A percentile compares a stretch with the other conserved stretches of the same genome.
Evolutionary conservation across 768 basidiomycete species (phyloP).

Genomic region (Lentinula edodes): DNA sequence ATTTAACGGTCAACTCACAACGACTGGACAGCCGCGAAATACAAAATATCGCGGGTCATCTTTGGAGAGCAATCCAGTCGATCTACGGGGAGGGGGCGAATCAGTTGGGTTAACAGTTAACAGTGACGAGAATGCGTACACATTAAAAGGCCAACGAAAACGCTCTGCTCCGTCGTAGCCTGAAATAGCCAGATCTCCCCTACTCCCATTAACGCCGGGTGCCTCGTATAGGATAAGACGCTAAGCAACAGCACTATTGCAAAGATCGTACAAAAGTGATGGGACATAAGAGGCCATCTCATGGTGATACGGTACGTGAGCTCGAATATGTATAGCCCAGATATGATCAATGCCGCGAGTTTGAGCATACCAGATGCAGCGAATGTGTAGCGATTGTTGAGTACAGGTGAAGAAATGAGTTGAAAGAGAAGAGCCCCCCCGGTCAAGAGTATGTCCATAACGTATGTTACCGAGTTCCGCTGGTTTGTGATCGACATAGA

Average conservation of each 20-base stretch:
- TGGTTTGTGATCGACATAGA: not conserved
- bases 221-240: not conserved
- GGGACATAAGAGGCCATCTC: slow-evolving; percentile 2
- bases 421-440: not conserved
- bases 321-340: slow-evolving; percentile 2
- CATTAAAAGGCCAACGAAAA: not conserved
- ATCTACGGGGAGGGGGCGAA: not conserved
- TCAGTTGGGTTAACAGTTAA: not conserved
- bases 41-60: not conserved
- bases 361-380: not conserved
- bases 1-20: not conserved
- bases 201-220: not conserved
- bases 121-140: not conserved
- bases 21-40: not conserved
- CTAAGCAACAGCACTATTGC: not conserved
- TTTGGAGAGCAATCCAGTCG: not conserved
- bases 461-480: not conserved
- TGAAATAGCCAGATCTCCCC: slow-evolving; percentile 1
- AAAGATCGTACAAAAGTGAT: slow-evolving; percentile 2
- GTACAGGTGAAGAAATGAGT: not conserved
- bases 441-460: not conserved
- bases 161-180: slow-evolving; percentile 2
- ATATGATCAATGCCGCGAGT: not conserved
- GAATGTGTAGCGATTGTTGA: not conserved
- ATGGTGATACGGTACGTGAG: not conserved